Percentiles rank a stretch among this genome's conserved stretches.
phyloP scores from a whole-genome alignment of 176 grass and related monocot species.

The Stipa capillata region DNA sequence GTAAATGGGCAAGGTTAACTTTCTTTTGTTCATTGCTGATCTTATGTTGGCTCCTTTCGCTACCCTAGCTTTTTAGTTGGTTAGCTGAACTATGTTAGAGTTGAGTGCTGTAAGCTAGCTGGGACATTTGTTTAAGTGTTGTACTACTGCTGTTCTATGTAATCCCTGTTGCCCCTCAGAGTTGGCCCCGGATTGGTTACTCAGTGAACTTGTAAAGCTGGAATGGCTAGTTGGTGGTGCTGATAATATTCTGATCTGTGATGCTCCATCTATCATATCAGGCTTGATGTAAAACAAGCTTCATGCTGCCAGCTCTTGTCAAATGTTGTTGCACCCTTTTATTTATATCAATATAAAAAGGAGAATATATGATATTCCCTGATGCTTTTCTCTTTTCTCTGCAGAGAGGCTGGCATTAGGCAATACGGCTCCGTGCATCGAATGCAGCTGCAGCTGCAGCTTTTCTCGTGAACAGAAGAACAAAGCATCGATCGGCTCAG shows the following conservation, averaged over 20 bases:
- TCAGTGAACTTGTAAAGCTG: background rate
- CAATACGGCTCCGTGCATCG: background rate
- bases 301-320: background rate
- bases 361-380: background rate
- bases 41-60: background rate
- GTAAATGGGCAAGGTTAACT: slow-evolving; percentile 24
- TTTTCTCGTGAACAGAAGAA: slow-evolving; percentile 2
- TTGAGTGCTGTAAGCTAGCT: background rate
- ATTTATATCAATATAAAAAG: background rate
- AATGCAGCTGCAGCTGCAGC: slow-evolving; percentile 8
- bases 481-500: background rate
- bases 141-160: background rate
- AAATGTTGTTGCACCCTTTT: background rate
- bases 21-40: slow-evolving; percentile 7
- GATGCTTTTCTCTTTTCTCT: background rate
- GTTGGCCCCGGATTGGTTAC: background rate
- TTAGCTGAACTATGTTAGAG: background rate
- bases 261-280: background rate
- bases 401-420: too few species aligned
- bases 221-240: background rate
- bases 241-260: background rate
- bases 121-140: background rate
- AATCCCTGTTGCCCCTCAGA: background rate
- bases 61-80: background rate
- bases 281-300: background rate